phyloP scores from a whole-genome alignment of 371 early-diverging fungal genomes.

The Mortierella sp. region DNA sequence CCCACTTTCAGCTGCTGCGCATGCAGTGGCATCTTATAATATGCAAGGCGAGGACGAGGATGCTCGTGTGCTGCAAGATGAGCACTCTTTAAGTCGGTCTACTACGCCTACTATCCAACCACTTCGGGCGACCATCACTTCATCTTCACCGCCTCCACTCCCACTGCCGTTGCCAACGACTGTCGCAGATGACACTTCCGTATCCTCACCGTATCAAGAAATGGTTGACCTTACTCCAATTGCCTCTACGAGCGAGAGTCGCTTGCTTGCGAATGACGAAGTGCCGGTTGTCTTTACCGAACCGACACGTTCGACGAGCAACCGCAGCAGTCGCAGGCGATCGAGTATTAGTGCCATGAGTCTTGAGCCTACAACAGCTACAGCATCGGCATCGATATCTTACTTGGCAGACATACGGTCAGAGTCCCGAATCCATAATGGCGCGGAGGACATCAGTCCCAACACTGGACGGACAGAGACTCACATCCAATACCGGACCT shows the following conservation, averaged over 20 bases:
- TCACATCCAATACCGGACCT: constrained; percentile 37
- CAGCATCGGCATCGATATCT: neutral
- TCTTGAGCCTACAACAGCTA: neutral
- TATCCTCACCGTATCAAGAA: neutral
- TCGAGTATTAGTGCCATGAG: neutral
- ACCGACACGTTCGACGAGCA: too few species aligned
- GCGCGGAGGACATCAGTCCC: neutral
- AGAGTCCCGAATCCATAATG: neutral
- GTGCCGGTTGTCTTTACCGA: too few species aligned
- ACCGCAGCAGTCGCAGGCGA: neutral
- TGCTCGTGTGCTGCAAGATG: neutral
- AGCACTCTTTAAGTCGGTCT: neutral
- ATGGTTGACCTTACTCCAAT: neutral
- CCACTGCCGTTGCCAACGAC: constrained; percentile 14
- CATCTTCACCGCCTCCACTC: constrained; percentile 32
- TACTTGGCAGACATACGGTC: neutral
- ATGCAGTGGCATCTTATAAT: too few species aligned
- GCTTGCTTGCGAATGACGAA: neutral
- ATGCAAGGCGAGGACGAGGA: neutral
- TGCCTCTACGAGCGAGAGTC: too few species aligned
- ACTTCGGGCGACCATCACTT: constrained; percentile 17
- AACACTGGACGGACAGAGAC: neutral
- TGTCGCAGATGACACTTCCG: neutral
- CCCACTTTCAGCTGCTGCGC: constrained; percentile 23
- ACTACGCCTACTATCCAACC: constrained; percentile 15